These are phyloP conservation scores for Hyaloperonospora brassicae DNA, from an alignment of 352 stramenopile genomes.

Conservation along the genomic window DNA sequence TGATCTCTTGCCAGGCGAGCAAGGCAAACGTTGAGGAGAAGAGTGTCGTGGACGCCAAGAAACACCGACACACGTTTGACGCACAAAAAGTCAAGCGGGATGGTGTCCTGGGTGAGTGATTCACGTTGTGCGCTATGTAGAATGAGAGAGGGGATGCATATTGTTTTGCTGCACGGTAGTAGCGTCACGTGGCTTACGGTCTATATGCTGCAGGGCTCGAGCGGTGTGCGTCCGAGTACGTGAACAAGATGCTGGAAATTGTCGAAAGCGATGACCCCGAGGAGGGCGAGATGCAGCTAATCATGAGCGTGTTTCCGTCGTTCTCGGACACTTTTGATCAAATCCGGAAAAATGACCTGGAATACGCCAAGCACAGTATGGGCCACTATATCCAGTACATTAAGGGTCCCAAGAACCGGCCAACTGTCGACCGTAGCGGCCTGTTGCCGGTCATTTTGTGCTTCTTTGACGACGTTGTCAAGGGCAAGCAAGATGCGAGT, in stretches of 20 bases:
- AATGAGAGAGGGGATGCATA: too few relatives aligned
- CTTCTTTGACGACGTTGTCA: slow-evolving; percentile 65
- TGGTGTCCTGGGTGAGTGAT: slow-evolving; percentile 56
- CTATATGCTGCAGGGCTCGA: slow-evolving; percentile 44
- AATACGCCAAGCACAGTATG: slow-evolving; percentile 82
- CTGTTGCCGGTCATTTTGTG: slow-evolving; percentile 63
- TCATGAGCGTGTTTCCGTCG: slow-evolving; percentile 82
- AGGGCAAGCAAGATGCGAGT: slow-evolving; percentile 48
- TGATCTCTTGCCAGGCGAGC: slow-evolving; percentile 45
- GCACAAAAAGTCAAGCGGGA: slow-evolving; percentile 77
- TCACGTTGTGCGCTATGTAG: too few relatives aligned
- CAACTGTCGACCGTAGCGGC: slow-evolving; percentile 59
- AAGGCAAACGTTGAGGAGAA: slow-evolving; percentile 49
- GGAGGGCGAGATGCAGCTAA: slow-evolving; percentile 71
- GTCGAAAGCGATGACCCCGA: slow-evolving; percentile 72
- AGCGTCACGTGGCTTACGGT: background rate
- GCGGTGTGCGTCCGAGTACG: slow-evolving; percentile 76
- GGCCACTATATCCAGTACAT: slow-evolving; percentile 81
- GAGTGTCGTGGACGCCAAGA: slow-evolving; percentile 68
- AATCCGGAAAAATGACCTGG: slow-evolving; percentile 63
- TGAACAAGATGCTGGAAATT: slow-evolving; percentile 82
- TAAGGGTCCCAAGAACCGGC: slow-evolving; percentile 77
- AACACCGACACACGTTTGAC: slow-evolving; percentile 72
- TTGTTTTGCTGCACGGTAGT: background rate
- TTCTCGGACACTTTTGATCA: slow-evolving; percentile 85